Evolutionary conservation across 2,329 filamentous ascomycete species (phyloP), one percentile per base, ranked within the genome.

Genomic region (Calonectria henricotiae): DNA sequence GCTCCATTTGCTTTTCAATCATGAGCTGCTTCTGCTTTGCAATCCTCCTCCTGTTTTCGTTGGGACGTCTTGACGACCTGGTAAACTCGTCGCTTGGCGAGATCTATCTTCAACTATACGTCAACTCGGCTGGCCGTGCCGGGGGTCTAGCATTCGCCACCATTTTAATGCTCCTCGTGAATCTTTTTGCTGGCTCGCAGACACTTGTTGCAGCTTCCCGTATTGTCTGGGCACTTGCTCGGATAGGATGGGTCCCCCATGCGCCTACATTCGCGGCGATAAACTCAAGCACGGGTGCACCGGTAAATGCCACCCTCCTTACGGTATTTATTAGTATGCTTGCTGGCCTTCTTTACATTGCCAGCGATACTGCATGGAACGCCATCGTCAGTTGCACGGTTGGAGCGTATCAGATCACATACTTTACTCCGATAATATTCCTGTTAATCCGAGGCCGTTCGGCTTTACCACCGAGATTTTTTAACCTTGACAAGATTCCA

Each of bases 81-180:
- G 39, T 61, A 30, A 61, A 61, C 17, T 61, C 55, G 6, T 61
- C 55, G 17, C 55, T 61, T 11, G 55, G 55, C 23, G 55, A 41
- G 17, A 61, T 61, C 12, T 61, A 61, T 25, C 55, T 61, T 15
- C 55, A 61, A 17, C 55, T 61, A 4, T 61, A 61, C 25, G 55
- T 61, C 55, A 61, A 61, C 23, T 61, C 55, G 9, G 55, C 27
- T 3, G 55, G 55, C 5, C 55, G 55, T 11, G 55, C 55, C 7
- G 55, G 55, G 3, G 55, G 55, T 6, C 17, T 61, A 11, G 39
- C 55, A 6, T 6, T 61, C 37, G 55, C 55, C 9, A 61, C 37
- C 1, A 44, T 61, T 32, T 4, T 44, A 7, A 2, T 61, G 25
- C 15, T 61, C 5, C 9, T 30, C 17, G 37, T 61, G 25, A n/a